These are phyloP conservation scores for Rhynchospora breviuscula DNA, from an alignment of 176 grass and related monocot species.

Conservation along the genomic window DNA sequence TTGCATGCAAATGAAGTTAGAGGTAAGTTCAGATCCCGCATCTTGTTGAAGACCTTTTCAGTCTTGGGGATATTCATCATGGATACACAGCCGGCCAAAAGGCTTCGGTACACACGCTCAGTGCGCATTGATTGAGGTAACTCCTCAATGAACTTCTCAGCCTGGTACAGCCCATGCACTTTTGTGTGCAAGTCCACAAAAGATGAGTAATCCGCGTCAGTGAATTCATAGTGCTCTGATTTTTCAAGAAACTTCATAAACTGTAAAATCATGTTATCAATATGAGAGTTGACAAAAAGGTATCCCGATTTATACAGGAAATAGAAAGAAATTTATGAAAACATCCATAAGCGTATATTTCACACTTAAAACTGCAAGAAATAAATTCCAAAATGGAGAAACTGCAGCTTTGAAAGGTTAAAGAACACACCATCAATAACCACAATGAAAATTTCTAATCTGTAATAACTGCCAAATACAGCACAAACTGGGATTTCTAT, in stretches of 20 bases:
- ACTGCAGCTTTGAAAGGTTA: background rate
- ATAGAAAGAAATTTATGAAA: background rate
- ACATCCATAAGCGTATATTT: background rate
- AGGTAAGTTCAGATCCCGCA: conserved; percentile 44
- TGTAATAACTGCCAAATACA: background rate
- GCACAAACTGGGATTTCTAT: background rate
- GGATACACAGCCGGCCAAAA: conserved; percentile 49
- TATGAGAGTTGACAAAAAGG: background rate
- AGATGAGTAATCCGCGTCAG: conserved; percentile 51
- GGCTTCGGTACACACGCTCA: conserved; percentile 46
- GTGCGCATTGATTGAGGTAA: conserved; percentile 45
- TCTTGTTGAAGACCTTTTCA: conserved; percentile 58
- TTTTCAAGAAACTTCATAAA: conserved; percentile 56
- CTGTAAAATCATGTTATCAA: conserved; percentile 26
- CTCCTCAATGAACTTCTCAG: conserved; percentile 42
- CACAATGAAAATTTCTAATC: background rate
- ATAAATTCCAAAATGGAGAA: conserved; percentile 9
- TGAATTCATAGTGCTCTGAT: conserved; percentile 41
- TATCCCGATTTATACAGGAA: background rate
- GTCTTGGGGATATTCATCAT: conserved; percentile 36
- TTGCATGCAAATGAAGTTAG: conserved; percentile 56
- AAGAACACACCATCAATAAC: background rate
- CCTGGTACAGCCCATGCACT: conserved; percentile 40
- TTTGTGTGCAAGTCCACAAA: conserved; percentile 64
- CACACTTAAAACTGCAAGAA: background rate